These are phyloP conservation scores for Colletotrichum endophyticum DNA, from an alignment of 2,329 filamentous ascomycete species.

Conservation along the genomic window DNA sequence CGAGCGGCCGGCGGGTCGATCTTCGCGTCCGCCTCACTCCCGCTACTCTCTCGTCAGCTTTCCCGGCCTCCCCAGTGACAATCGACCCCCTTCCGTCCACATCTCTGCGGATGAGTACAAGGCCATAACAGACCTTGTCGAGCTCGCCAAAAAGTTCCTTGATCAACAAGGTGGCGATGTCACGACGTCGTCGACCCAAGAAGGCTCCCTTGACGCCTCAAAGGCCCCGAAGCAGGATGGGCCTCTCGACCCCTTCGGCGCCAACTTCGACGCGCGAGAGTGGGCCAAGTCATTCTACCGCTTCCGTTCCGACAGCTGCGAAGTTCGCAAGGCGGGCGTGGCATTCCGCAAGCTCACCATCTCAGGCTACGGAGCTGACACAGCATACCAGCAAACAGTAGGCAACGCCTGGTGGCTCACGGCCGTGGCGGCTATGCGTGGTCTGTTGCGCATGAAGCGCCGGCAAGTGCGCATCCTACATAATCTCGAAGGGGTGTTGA, in stretches of 20 bases:
- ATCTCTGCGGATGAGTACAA: slow-evolving; percentile 15
- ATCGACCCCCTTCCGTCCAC: not conserved
- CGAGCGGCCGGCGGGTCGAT: not conserved
- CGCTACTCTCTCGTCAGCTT: not conserved
- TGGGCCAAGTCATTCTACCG: slow-evolving; percentile 34
- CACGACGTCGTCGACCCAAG: not conserved
- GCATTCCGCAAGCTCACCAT: slow-evolving; percentile 52
- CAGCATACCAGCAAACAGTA: slow-evolving; percentile 3
- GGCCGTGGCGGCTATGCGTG: slow-evolving; percentile 20
- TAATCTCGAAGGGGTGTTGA: slow-evolving; percentile 54
- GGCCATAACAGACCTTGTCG: slow-evolving; percentile 13
- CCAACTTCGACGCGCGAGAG: slow-evolving; percentile 52
- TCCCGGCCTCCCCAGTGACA: not conserved
- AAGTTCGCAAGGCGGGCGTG: slow-evolving; percentile 34
- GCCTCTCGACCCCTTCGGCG: slow-evolving; percentile 50
- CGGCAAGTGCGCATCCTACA: slow-evolving; percentile 51
- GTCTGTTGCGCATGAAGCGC: slow-evolving; percentile 11
- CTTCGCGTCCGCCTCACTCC: not conserved
- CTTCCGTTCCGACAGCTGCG: slow-evolving; percentile 27
- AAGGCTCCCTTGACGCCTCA: not conserved
- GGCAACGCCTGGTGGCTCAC: slow-evolving; percentile 27
- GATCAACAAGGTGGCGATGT: not conserved
- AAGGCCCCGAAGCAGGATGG: not conserved
- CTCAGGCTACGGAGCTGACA: slow-evolving; percentile 7
- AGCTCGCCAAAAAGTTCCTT: slow-evolving; percentile 4